Percentiles rank a stretch among this genome's conserved stretches.
Evolutionary conservation across 2,329 filamentous ascomycete species (phyloP).

Genomic region (Arachnomyces sp.): DNA sequence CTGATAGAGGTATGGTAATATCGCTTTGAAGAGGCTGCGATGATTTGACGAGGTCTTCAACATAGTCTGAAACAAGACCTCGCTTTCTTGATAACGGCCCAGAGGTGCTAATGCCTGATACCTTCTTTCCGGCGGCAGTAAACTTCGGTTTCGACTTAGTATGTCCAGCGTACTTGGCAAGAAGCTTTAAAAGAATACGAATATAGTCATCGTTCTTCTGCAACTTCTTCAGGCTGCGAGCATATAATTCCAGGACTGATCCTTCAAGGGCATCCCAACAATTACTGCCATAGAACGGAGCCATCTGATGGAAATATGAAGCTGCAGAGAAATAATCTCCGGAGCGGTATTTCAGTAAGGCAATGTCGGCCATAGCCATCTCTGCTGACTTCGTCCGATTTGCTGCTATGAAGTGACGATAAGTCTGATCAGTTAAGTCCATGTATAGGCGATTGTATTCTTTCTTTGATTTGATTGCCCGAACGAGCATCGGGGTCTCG

Average conservation of each 20-base stretch:
- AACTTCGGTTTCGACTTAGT: slow-evolving; percentile 27
- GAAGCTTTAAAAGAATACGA: slow-evolving; percentile 63
- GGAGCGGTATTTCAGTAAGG: slow-evolving; percentile 70
- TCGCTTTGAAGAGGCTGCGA: slow-evolving; percentile 51
- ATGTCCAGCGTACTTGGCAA: slow-evolving; percentile 30
- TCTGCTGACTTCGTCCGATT: slow-evolving; percentile 71
- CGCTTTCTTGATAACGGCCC: slow-evolving; percentile 12
- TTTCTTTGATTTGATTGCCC: slow-evolving; percentile 54
- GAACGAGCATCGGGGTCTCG: slow-evolving; percentile 50
- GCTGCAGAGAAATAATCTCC: slow-evolving; percentile 67
- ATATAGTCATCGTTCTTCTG: slow-evolving; percentile 72
- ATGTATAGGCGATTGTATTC: slow-evolving; percentile 64
- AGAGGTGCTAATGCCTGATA: slow-evolving; percentile 12
- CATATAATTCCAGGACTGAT: slow-evolving; percentile 78
- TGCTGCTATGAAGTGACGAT: slow-evolving; percentile 75
- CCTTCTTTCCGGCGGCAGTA: too few relatives aligned
- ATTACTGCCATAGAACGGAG: slow-evolving; percentile 68
- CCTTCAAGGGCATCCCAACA: slow-evolving; percentile 75
- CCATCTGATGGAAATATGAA: slow-evolving; percentile 68
- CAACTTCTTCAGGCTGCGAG: slow-evolving; percentile 70
- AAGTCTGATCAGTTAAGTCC: slow-evolving; percentile 72
- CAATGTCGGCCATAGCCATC: slow-evolving; percentile 73
- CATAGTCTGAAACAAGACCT: slow-evolving; percentile 25
- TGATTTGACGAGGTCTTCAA: slow-evolving; percentile 39
- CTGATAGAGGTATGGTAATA: slow-evolving; percentile 59